phyloP scores from a whole-genome alignment of 2,329 filamentous ascomycete genomes.

The Hymenoscyphus fructigenus region DNA sequence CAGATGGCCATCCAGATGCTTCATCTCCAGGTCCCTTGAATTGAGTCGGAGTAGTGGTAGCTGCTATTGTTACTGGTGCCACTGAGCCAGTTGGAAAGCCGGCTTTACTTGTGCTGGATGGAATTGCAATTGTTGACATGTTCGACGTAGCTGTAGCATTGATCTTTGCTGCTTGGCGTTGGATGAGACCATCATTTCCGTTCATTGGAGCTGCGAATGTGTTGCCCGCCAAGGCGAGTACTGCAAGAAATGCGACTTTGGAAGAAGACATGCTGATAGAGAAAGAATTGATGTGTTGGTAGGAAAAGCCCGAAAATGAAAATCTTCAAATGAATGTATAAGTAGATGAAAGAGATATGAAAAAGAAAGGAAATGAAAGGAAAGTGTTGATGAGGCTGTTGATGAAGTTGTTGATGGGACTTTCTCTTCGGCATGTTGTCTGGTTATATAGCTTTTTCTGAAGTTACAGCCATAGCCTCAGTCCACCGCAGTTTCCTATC shows the following conservation, averaged over 20 bases:
- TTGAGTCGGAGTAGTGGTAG: too few relatives aligned
- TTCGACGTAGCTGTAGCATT: not conserved
- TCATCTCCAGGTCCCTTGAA: too few relatives aligned
- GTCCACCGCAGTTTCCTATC: too few relatives aligned
- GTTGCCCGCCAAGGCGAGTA: not conserved
- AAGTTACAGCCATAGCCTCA: too few relatives aligned
- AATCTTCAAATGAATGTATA: not conserved
- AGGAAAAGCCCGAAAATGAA: not conserved
- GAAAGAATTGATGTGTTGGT: not conserved
- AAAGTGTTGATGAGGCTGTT: not conserved
- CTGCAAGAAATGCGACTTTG: not conserved
- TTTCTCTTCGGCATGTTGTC: too few relatives aligned
- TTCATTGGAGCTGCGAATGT: not conserved
- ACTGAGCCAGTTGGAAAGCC: too few relatives aligned
- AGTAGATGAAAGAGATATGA: not conserved
- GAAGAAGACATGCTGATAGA: slow-evolving; percentile 3
- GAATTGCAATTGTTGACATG: not conserved
- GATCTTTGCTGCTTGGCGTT: not conserved
- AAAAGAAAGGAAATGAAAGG: not conserved
- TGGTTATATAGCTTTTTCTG: too few relatives aligned
- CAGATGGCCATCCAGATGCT: slow-evolving; percentile 3
- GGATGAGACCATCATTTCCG: not conserved
- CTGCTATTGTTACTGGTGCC: not conserved
- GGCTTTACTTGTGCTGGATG: not conserved
- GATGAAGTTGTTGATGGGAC: not conserved